Base-by-base conservation (phyloP, 2,329 filamentous ascomycete genomes). In the Mollisia scopiformis region DNA sequence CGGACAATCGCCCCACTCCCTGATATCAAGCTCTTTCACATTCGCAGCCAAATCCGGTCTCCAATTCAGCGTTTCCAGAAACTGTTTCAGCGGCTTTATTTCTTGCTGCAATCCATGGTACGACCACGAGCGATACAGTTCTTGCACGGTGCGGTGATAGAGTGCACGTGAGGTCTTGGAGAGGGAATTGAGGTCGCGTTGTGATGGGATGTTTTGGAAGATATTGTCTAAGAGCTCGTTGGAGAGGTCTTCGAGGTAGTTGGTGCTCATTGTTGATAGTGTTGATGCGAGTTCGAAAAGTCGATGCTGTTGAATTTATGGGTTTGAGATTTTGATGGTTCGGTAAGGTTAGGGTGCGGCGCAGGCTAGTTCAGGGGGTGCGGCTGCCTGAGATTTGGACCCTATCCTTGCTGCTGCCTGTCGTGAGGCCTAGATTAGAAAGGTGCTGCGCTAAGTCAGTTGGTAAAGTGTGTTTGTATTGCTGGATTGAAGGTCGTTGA, bases 1-100 rank as follows among this genome's bases (percentile, higher is more conserved):
- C 14, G 54, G 39, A 43, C 53, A 59, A 7, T 46, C 6, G 13
- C 57, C 55, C 62, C 64, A 61, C 49, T 66, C 59, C 7, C 62
- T 33, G 28, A 66, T 10, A 57, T 66, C 63, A 30, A 66, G 33
- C 25, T 47, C 59, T 35, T 55, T 46, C 2, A 65, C 63, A 37
- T 59, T 50, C 23, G 43, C 31, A 13, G 63, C 63, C 8, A 65
- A 39, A 35, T 65, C 63, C 7, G 55, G 49, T 27, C 61, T 50
- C 56, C 53, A 63, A 21, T 53, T 35, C 2, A 64, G 19, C 0
- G 63, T 64, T 31, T 58, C n/a, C 7, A 60, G 50, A 33, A 66
- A 66, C 11, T 13, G n/a, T 19, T 50, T 50, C 5, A 62, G 47
- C 3, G 28, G 43, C 28, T 57, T 56, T 13, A 23, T 27, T 2